phyloP scores from a whole-genome alignment of 305 asterid genomes.

The Fraxinus albicans region DNA sequence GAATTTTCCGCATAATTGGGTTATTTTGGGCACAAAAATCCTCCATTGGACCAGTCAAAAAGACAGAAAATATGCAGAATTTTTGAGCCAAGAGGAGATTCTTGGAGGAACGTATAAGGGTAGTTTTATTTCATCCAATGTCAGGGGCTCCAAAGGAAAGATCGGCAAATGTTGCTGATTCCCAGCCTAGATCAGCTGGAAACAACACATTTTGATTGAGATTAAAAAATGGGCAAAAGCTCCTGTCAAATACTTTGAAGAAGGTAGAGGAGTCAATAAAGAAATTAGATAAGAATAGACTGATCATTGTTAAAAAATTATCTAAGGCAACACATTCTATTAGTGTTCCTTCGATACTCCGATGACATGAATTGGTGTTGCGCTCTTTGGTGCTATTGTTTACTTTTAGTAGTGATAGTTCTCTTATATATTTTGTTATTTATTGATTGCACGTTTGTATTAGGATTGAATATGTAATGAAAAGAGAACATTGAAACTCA shows the following conservation, averaged over 20 bases:
- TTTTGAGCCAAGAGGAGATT: constrained; percentile 13
- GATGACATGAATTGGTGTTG: constrained; percentile 26
- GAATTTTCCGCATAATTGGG: constrained; percentile 8
- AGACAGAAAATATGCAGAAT: neutral
- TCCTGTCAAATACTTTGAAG: constrained; percentile 18
- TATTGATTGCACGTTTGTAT: neutral
- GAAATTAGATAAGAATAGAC: constrained; percentile 23
- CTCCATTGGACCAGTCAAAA: neutral
- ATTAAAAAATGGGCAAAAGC: constrained; percentile 15
- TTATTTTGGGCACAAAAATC: constrained; percentile 1
- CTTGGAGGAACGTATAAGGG: neutral
- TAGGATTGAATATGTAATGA: neutral
- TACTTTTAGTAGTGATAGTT: neutral
- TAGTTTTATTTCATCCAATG: constrained; percentile 15
- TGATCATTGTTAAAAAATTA: neutral
- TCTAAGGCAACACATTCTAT: constrained; percentile 25
- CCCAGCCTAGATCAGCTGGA: constrained; percentile 28
- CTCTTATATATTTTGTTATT: neutral
- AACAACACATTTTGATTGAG: constrained; percentile 23
- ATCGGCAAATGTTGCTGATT: constrained; percentile 29
- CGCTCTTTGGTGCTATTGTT: neutral
- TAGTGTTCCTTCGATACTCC: constrained; percentile 30
- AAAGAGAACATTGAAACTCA: neutral
- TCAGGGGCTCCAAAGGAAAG: constrained; percentile 32
- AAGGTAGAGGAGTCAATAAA: constrained; percentile 31